phyloP scores from a whole-genome alignment of 2,329 filamentous ascomycete species.

The Mycosphaerelloides madeirae region DNA sequence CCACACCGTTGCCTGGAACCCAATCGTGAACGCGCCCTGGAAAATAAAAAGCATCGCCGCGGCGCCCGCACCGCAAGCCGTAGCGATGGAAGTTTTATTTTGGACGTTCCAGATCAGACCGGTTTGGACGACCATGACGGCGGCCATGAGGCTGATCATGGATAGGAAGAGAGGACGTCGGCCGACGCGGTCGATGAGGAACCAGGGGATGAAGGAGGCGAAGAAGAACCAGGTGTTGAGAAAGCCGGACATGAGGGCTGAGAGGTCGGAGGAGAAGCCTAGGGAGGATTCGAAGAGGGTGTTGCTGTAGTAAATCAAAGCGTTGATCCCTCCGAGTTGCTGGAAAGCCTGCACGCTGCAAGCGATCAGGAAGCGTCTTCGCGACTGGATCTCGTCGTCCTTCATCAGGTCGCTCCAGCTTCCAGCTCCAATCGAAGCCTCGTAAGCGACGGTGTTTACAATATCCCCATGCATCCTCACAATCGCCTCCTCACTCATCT shows the following conservation, averaged over 20 bases:
- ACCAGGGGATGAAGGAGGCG: constrained; percentile 45
- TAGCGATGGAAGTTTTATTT: constrained; percentile 24
- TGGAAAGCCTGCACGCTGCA: constrained; percentile 27
- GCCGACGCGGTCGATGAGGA: constrained; percentile 35
- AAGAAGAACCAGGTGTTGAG: constrained; percentile 48
- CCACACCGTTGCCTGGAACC: constrained; percentile 58
- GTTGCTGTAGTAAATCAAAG: constrained; percentile 28
- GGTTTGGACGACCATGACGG: constrained; percentile 61
- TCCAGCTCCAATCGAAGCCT: constrained; percentile 36
- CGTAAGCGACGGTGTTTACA: constrained; percentile 25
- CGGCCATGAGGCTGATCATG: constrained; percentile 45
- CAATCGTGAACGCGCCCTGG: constrained; percentile 58
- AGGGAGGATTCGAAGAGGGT: constrained; percentile 28
- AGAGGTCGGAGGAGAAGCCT: constrained; percentile 21
- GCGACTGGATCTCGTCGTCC: constrained; percentile 27
- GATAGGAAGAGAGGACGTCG: constrained; percentile 29
- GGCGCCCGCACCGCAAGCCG: constrained; percentile 28
- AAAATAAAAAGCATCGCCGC: constrained; percentile 59
- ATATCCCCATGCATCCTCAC: constrained; percentile 24
- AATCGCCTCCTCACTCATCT: constrained; percentile 24
- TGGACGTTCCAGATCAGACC: constrained; percentile 35
- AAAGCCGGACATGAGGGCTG: constrained; percentile 29
- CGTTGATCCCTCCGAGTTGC: constrained; percentile 30
- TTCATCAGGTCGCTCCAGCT: constrained; percentile 28
- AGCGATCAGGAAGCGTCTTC: constrained; percentile 26